Percentiles rank a stretch among this genome's conserved stretches.
phyloP scores from a whole-genome alignment of 176 grass and related monocot species.

The Lolium perenne region DNA sequence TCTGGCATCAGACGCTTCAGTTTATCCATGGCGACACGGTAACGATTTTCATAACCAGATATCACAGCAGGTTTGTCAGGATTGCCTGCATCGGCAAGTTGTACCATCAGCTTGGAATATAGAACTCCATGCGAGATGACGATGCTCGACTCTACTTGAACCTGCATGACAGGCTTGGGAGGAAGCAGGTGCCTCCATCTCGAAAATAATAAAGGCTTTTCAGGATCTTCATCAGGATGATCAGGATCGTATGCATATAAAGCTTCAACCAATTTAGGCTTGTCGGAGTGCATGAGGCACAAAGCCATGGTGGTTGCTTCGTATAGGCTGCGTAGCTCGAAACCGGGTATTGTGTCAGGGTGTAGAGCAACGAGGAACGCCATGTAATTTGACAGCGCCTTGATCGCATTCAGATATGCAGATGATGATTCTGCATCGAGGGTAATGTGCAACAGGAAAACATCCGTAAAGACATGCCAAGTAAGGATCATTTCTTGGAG shows the following conservation, averaged over 20 bases:
- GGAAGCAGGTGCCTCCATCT: no score
- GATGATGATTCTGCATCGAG: not conserved
- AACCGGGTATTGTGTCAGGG: not conserved
- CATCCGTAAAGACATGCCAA: not conserved
- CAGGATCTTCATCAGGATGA: no score
- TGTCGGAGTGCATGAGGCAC: no score
- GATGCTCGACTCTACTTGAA: no score
- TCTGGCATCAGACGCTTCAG: not conserved
- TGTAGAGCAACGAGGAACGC: not conserved
- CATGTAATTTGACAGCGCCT: not conserved
- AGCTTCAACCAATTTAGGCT: no score
- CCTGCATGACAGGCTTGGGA: no score
- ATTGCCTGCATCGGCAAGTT: not conserved
- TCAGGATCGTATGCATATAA: no score
- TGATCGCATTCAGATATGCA: not conserved
- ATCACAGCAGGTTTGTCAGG: not conserved
- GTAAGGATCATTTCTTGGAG: not conserved
- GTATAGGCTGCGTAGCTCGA: not conserved
- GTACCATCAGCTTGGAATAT: not conserved
- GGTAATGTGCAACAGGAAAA: not conserved
- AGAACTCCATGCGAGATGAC: not conserved
- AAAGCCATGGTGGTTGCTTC: no score
- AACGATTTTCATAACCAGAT: not conserved
- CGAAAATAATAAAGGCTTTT: no score
- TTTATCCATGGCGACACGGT: not conserved